Conservation (phyloP, 2,329 filamentous ascomycete genomes). For the Immersiporthe knoxdaviesiana region DNA sequence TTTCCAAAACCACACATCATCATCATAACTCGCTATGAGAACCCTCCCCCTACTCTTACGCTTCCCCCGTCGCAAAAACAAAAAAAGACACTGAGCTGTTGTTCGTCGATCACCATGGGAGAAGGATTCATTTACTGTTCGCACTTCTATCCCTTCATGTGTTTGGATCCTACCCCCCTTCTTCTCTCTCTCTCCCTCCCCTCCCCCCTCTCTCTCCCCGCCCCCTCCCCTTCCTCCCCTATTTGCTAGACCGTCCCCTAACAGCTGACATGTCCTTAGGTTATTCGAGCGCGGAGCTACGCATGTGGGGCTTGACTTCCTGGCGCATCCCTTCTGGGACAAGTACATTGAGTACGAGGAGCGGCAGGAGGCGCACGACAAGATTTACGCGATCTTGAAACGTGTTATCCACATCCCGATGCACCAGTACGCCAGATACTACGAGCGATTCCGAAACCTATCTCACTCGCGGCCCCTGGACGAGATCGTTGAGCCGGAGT, state of each 20-base stretch:
- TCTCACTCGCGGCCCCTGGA: slow-evolving; percentile 72
- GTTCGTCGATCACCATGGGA: slow-evolving; percentile 43
- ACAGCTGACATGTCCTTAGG: slow-evolving; percentile 55
- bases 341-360: slow-evolving; percentile 98
- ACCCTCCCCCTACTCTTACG: slow-evolving; percentile 41
- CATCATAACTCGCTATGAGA: slow-evolving; percentile 42
- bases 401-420: slow-evolving; percentile 88
- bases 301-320: slow-evolving; percentile 87
- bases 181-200: slow-evolving; percentile 38
- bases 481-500: slow-evolving; percentile 73
- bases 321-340: slow-evolving; percentile 97
- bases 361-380: slow-evolving; percentile 80
- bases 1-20: slow-evolving; percentile 34
- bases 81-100: slow-evolving; percentile 46
- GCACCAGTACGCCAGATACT: slow-evolving; percentile 95
- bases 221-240: slow-evolving; percentile 39
- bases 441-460: slow-evolving; percentile 82
- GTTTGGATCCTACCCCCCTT: slow-evolving; percentile 59
- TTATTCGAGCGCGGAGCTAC: slow-evolving; percentile 89
- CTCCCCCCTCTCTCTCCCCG: slow-evolving; percentile 33
- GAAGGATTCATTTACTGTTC: slow-evolving; percentile 55
- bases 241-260: slow-evolving; percentile 28
- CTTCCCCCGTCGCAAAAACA: slow-evolving; percentile 47
- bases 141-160: slow-evolving; percentile 61
- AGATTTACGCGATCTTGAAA: slow-evolving; percentile 80